These are phyloP conservation scores for Fusarium falciforme DNA, from an alignment of 2,329 filamentous ascomycete genomes.

Conservation along the genomic window DNA sequence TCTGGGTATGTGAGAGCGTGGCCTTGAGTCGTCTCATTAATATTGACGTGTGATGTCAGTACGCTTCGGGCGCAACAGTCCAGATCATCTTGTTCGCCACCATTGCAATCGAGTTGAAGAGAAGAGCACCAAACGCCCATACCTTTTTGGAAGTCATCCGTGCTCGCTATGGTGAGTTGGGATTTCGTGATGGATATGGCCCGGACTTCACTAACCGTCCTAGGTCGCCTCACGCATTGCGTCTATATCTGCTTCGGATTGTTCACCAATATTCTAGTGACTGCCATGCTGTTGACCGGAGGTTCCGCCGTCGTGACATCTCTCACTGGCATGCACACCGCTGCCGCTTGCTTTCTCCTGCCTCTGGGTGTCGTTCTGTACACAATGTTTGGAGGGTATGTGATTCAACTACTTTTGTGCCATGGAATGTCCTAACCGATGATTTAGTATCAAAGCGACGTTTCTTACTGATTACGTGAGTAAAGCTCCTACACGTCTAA, in stretches of 20 bases:
- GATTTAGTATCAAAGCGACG: slow-evolving; percentile 79
- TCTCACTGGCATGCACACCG: slow-evolving; percentile 64
- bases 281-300: slow-evolving; percentile 88
- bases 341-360: slow-evolving; percentile 85
- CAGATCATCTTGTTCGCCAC: slow-evolving; percentile 93
- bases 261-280: slow-evolving; percentile 88
- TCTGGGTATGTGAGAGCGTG: slow-evolving; percentile 52
- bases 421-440: background rate
- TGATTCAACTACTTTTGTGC: accelerated
- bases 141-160: slow-evolving; percentile 85
- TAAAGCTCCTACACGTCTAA: accelerated
- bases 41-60: slow-evolving; percentile 42
- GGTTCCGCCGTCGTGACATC: slow-evolving; percentile 70
- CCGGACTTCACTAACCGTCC: background rate
- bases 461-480: slow-evolving; percentile 84
- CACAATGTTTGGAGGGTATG: slow-evolving; percentile 72
- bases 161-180: slow-evolving; percentile 72
- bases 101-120: slow-evolving; percentile 89
- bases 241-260: slow-evolving; percentile 87
- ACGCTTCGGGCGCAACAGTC: slow-evolving; percentile 76
- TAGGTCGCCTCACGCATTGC: slow-evolving; percentile 70
- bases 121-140: slow-evolving; percentile 87
- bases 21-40: background rate
- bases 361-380: slow-evolving; percentile 79
- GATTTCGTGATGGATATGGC: too few relatives aligned